Evolutionary conservation across 140 eudicot genomes (phyloP).

Genomic region (Anethum foeniculum): DNA sequence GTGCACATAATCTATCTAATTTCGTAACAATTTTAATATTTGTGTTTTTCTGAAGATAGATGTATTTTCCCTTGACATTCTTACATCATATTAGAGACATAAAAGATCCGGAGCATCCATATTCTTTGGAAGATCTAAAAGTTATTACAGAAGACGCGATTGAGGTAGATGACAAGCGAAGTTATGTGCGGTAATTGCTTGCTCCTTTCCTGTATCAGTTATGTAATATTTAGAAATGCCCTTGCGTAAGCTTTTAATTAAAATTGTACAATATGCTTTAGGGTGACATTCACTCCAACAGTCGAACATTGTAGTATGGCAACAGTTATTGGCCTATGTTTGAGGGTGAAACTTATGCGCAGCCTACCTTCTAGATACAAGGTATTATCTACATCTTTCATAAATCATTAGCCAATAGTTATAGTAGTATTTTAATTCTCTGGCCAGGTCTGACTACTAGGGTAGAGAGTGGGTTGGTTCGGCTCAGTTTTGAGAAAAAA

Average conservation of each 20-base stretch:
- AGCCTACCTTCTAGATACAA: conserved; percentile 84
- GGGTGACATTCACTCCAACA: conserved; percentile 95
- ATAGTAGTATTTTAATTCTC: neutral
- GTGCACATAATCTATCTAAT: neutral
- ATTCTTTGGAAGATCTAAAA: conserved; percentile 86
- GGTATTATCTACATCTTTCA: conserved; percentile 29
- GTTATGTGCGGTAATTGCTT: conserved; percentile 55
- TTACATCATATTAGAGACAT: conserved; percentile 92
- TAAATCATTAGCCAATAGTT: neutral
- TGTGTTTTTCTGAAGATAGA: neutral
- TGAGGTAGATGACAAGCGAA: conserved; percentile 61
- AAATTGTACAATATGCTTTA: conserved; percentile 19
- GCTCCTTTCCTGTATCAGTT: neutral
- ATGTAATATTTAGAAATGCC: neutral
- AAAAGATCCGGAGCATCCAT: conserved; percentile 99
- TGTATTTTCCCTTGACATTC: conserved; percentile 37
- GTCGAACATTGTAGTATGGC: conserved; percentile 99
- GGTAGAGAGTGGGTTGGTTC: neutral
- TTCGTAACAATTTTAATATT: neutral
- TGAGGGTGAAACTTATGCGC: conserved; percentile 95
- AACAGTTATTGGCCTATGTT: conserved; percentile 83
- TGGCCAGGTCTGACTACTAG: neutral
- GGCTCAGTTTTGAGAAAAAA: neutral
- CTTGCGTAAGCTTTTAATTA: neutral
- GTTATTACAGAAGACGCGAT: conserved; percentile 87